Evolutionary conservation across 2,329 filamentous ascomycete genomes (phyloP), one percentile per base, ranked within the genome.

Genomic region (Pseudofabraea citricarpa): DNA sequence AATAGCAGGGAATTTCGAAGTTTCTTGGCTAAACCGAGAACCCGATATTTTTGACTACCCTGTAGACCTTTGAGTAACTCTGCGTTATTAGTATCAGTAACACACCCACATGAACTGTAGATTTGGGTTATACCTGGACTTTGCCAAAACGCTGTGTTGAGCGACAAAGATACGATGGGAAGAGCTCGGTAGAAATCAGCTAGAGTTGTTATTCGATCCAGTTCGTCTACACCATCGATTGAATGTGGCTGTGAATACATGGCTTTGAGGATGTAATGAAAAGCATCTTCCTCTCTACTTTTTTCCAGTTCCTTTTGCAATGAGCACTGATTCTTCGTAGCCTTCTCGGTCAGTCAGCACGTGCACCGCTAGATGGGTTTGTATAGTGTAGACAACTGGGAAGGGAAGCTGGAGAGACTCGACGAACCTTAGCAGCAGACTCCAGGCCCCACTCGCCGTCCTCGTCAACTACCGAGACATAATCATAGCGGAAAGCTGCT

Each of bases 401-500:
- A 27, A 27, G 24, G 24, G 8, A 27, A 8, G 8, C 24, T 27
- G 8, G 13, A 27, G 24, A 8, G 8, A 8, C 24, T 27, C 24
- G 24, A 27, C 31, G 8, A n/a, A 35, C 31, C 31, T 35, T 35
- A 3, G 4, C 9, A 9, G 36, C 36, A 10, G 33, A 10, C 21
- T 46, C 47, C 20, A 53, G 13, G 8, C 39, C 45, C 51, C 51
- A 50, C 20, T 19, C 29, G 3, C 45, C 45, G 33, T 53, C 45
- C 8, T 38, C 19, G 15, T 52, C 49, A 27, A 47, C 32, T 3
- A 47, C 45, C 3, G 47, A 47, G 9, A 48, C 40, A 40, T 45
- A 53, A 6, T 52, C 49, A 22, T 52, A 52, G 18, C 31, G 35
- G 15, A 48, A 50, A 2, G 13, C 6, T 4, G 39, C 39, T 12